phyloP scores from a whole-genome alignment of 1,139 yeast species.

The Magnusiomyces suaveolens region DNA sequence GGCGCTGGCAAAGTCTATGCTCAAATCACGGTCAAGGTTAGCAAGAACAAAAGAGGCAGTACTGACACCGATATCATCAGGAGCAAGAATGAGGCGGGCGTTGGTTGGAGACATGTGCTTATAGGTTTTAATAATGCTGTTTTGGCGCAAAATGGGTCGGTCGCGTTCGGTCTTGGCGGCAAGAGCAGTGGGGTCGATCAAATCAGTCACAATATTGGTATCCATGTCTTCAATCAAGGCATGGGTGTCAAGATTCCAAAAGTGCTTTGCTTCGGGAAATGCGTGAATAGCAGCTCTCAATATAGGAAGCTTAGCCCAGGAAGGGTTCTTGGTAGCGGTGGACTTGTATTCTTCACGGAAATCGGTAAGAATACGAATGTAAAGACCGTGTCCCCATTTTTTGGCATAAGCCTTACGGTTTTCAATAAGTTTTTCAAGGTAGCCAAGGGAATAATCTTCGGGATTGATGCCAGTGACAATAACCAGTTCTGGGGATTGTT shows the following conservation, averaged over 20 bases:
- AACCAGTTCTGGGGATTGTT: conserved; percentile 28
- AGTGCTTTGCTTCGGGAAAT: conserved; percentile 73
- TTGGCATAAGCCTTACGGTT: conserved; percentile 80
- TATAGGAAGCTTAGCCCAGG: conserved; percentile 53
- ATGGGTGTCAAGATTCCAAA: conserved; percentile 65
- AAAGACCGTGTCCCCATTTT: conserved; percentile 62
- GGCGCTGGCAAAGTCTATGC: conserved; percentile 1
- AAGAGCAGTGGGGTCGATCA: conserved; percentile 44
- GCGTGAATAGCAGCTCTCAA: conserved; percentile 81
- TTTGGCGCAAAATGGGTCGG: conserved; percentile 59
- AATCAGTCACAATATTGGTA: conserved; percentile 46
- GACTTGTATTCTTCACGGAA: conserved; percentile 26
- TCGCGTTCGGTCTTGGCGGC: conserved; percentile 54
- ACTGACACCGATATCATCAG: conserved; percentile 50
- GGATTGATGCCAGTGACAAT: conserved; percentile 74
- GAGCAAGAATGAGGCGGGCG: conserved; percentile 55
- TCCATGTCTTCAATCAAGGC: conserved; percentile 60
- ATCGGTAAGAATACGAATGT: conserved; percentile 73
- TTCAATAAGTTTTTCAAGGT: conserved; percentile 58
- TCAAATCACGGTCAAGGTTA: conserved; percentile 38
- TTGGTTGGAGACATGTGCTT: conserved; percentile 45
- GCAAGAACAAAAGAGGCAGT: conserved; percentile 61
- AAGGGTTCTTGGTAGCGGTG: conserved; percentile 19
- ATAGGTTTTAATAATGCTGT: conserved; percentile 63
- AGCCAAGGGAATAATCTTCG: conserved; percentile 52